Percentiles rank a stretch among this genome's conserved stretches.
Evolutionary conservation across 2,329 filamentous ascomycete genomes (phyloP).

Genomic region (Monosporascus cannonballus): DNA sequence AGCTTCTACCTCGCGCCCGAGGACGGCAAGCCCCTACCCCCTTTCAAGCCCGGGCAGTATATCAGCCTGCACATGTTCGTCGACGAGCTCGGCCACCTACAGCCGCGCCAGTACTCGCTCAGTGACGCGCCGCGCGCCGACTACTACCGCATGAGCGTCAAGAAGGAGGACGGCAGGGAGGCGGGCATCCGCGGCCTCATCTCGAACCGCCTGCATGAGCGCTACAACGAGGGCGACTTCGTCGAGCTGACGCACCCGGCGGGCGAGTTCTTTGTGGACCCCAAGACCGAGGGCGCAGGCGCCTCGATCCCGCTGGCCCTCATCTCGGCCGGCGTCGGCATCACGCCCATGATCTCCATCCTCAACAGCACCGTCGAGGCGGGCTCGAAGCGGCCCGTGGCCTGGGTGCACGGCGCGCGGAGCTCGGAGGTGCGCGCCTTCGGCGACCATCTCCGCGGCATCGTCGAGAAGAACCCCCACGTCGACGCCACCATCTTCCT

Average conservation of each 20-base stretch:
- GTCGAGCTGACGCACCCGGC: conserved; percentile 50
- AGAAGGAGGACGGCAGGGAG: conserved; percentile 46
- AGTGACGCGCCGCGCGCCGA: conserved; percentile 48
- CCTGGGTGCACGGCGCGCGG: conserved; percentile 58
- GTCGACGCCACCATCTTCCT: conserved; percentile 54
- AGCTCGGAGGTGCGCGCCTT: conserved; percentile 50
- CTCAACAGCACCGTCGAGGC: conserved; percentile 40
- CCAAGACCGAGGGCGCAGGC: conserved; percentile 24
- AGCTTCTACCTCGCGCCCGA: conserved; percentile 65
- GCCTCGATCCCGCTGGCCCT: conserved; percentile 48
- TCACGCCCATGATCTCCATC: conserved; percentile 62
- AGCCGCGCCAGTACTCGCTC: conserved; percentile 71
- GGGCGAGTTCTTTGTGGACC: conserved; percentile 58
- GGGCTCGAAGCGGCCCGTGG: conserved; percentile 40
- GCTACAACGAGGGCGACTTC: conserved; percentile 42
- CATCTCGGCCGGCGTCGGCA: conserved; percentile 62
- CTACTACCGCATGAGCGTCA: conserved; percentile 70
- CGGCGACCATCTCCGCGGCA: conserved; percentile 37
- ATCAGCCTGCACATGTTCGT: conserved; percentile 59
- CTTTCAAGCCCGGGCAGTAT: conserved; percentile 67
- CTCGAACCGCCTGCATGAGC: conserved; percentile 46
- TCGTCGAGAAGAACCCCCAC: conserved; percentile 37
- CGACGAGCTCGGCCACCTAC: conserved; percentile 55
- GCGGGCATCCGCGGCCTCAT: conserved; percentile 39
- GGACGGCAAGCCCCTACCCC: conserved; percentile 50